Evolutionary conservation across 2,329 filamentous ascomycete genomes (phyloP).

Genomic region (Fusarium pilosicola): DNA sequence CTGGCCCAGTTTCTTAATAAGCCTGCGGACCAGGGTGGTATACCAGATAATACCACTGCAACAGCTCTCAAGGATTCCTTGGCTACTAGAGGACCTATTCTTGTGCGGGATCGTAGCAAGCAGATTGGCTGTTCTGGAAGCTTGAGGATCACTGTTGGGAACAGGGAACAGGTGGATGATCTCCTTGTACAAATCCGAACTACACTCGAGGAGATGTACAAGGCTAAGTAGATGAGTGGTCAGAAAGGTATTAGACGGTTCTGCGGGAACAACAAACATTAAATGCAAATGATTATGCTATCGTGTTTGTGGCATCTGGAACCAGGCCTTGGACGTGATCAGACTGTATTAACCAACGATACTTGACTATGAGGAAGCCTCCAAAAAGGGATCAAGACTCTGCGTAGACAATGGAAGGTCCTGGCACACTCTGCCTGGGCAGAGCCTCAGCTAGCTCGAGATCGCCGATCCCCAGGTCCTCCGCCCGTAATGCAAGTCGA

Average conservation of each 20-base stretch:
- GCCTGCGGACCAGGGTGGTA: not conserved
- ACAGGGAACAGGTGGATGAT: not conserved
- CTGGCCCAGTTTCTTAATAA: not conserved
- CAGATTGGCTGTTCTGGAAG: not conserved
- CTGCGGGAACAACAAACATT: not conserved
- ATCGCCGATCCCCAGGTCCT: not conserved
- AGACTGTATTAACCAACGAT: not conserved
- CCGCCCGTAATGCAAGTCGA: not conserved
- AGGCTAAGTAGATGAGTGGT: not conserved
- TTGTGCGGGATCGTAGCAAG: not conserved
- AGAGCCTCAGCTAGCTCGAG: not conserved
- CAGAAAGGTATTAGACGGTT: not conserved
- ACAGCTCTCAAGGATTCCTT: not conserved
- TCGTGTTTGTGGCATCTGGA: too few species aligned
- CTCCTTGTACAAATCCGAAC: not conserved
- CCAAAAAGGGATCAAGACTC: not conserved
- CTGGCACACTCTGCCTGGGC: fast-evolving
- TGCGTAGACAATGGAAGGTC: fast-evolving
- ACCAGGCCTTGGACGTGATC: not conserved
- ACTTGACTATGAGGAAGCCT: not conserved
- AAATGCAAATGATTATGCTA: not conserved
- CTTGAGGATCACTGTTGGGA: not conserved
- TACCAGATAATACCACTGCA: not conserved
- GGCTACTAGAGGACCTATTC: not conserved
- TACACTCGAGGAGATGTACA: not conserved